Evolutionary conservation across 1,284 basidiomycete species (phyloP), one percentile per base, ranked within the genome.

Genomic region (Lentinus polychrous): DNA sequence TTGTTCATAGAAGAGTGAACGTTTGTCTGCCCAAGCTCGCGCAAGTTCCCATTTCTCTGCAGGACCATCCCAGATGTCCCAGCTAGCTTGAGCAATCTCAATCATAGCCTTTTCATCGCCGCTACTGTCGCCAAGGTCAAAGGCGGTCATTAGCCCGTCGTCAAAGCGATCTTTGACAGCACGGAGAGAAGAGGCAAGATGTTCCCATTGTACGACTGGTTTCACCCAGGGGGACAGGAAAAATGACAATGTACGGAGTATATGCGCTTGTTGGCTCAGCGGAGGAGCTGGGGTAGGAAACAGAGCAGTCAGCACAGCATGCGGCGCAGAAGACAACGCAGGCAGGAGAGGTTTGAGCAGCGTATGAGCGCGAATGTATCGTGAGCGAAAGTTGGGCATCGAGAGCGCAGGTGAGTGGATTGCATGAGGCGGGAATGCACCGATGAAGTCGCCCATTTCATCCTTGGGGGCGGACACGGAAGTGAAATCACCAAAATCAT

Each of bases 1-100:
- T 50, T 82, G 79, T 59, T 91, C 86, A 64, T 94, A 96, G 60
- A 97, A 92, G n/a, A 96, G 81, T 62, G 94, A 91, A 24, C 87
- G 72, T 68, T 95, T 95, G 67, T 97, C 94, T 1, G 90, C 83
- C 89, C 94, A 97, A 15, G 93, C 84, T 48, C 88, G 81, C 0
- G 89, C 91, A 71, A 93, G 82, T 63, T 94, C 92, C 91, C 91
- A 94, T 52, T 91, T 88, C n/a, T 70, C 60, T 35, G 60, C 53
- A 8, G 56, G 51, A 18, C 58, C 49, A 56, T 49, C 66, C 70
- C 57, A 91, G 0, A 95, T 78, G 55, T 86, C 81, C 92, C 91
- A 96, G 57, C 88, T 86, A 0, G 89, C 81, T 45, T 80, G 76
- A 3, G 92, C 90, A 0, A 84, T 86, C 42, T 84, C 78, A 33